Base-by-base conservation (phyloP, 768 basidiomycete genomes). In the Leccinum disarticulatum region DNA sequence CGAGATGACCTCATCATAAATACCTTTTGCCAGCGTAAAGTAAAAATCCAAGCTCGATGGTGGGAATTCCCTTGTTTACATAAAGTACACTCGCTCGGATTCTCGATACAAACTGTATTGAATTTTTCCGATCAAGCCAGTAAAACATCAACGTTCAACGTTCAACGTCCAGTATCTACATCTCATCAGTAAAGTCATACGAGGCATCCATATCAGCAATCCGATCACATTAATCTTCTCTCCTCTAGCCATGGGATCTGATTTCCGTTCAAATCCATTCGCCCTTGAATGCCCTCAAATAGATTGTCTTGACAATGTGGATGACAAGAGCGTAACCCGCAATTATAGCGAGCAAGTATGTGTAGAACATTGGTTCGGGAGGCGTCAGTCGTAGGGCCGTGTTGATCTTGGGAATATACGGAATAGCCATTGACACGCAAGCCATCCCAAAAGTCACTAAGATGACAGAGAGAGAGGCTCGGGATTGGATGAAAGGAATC, bases 341-440 rank as follows among this genome's bases (percentile, higher is more conserved):
- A 33, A 73, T 10, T 52, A 61, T 64, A 25, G 11, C 67, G 48
- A 71, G 7, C 54, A 73, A 50, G 46, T 74, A 73, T 22, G 64
- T 2, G 49, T 70, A 73, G 47, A 67, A 73, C 38, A 74, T 61
- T 11, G 71, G 71, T 0, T 67, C 59, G 11, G 71, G 73, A 9
- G 73, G 71, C 11, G 41, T 67, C 64, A 73, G 22, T 1, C 69
- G 65, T 19, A 73, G 50, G 19, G 73, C 71, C 14, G 67, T 56
- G 55, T 69, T 73, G 58, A 73, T 1, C 55, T 74, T 74, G 0
- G 71, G 71, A 22, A 73, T 71, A 51, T 73, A 73, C 2, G 71
- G 71, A 49, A 73, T 74, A 28, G 71, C 71, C 73, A 73, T 73
- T 25, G 71, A 61, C 0, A 73, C 56, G 41, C 69, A 72, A 27